Evolutionary conservation across 257 asterid species (phyloP), one percentile per base, ranked within the genome.

Genomic region (Thymus quinquecostatus): DNA sequence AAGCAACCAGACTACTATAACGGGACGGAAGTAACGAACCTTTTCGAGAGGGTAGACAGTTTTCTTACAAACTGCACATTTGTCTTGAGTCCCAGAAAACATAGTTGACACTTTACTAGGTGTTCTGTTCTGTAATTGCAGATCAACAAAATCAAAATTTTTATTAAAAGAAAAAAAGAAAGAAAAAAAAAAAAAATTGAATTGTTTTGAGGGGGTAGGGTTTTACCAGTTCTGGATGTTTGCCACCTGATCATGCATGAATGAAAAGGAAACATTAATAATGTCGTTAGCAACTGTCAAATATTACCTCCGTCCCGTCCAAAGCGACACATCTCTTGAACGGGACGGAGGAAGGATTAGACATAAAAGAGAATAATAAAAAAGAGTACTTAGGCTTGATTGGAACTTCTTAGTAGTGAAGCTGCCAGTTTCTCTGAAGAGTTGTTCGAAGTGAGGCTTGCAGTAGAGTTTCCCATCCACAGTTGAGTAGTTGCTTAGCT

Each of bases 61-160:
- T 77, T 92, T 88, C 34, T 66, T 78, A 75, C 98, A 92, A 11
- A 89, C 85, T 38, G 89, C 83, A 71, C 97, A 92, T 80, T 89
- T 92, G 33, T 92, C 98, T 72, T 79, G 86, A 13, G 98, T 92
- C 75, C 98, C 98, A 68, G 96, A 92, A 85, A 92, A 92, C 74
- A 86, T 55, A 49, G 87, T 67, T 2, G 97, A 90, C 2, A 86
- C 83, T 84, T 86, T 90, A 79, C 89, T 91, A 40, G 98, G 93
- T 10, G 88, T 72, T 83, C 77, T 93, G 36, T 64, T 71, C 98
- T 93, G 88, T 41, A 60, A 44, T 69, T 33, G 65, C 6, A 77
- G 3, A 27, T 36, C 27, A 48, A 2, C 5, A 53, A 41, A 38
- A 38, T 38, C 44, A 38, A 38, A 38, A 3, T 2, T 38, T 21